Evolutionary conservation across 306 rosid genomes (phyloP), one percentile per base, ranked within the genome.

Genomic region (Sphenostylis stenocarpa): DNA sequence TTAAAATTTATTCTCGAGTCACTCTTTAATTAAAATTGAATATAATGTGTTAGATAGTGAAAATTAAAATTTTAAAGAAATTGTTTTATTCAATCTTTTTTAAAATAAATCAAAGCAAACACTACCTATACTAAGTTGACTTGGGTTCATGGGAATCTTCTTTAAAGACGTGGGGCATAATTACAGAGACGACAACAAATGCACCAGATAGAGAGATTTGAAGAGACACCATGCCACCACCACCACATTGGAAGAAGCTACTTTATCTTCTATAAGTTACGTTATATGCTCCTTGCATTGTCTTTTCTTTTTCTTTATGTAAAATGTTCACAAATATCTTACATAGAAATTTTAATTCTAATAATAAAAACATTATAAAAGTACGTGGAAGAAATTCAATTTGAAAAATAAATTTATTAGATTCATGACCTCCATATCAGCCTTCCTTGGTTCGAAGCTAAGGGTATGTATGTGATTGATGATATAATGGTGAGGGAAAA

Each of bases 141-240:
- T 76, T 66, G 41, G 72, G 81, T 47, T 71, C 63, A 12, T 8
- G 8, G 51, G 79, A 76, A 87, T 65, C 83, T 80, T 81, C 83
- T 85, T 88, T 87, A 57, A 84, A 80, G 81, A 43, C 31, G 77
- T 87, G 83, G 79, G 82, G 85, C 87, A 85, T 23, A 82, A 79
- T 83, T 84, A 67, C 79, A 49, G 75, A 38, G 88, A 51, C 26
- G 4, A 84, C 89, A 83, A 78, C 38, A 67, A 77, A 79, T 66
- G 80, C 85, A 82, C 79, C 85, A 48, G 73, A 51, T 81, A 64
- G 82, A 71, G 56, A 78, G 69, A 68, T 51, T 60, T 83, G 71
- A 75, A 73, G 75, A 65, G 83, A 80, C 86, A 81, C 79, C 77
- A 36, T 39, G 45, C 45, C 14, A 39, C 45, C 45, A 39, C 3